These are phyloP conservation scores for Talaromyces islandicus DNA, from an alignment of 2,329 filamentous ascomycete genomes.

Conservation along the genomic window DNA sequence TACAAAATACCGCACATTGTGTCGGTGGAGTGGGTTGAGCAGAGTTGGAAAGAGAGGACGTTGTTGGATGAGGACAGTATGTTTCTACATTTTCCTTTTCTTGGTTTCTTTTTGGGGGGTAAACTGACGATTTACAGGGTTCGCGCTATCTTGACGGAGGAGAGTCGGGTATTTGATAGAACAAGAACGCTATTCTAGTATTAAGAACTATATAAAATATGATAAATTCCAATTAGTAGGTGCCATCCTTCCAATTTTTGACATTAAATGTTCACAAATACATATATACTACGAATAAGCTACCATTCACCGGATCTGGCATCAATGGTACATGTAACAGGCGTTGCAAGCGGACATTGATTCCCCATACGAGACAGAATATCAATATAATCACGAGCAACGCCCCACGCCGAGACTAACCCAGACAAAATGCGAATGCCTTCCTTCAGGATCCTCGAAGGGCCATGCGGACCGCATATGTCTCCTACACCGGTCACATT, in stretches of 20 bases:
- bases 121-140: background rate
- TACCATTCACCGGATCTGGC: background rate
- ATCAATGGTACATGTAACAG: background rate
- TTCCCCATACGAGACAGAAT: constrained; percentile 19
- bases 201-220: background rate
- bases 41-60: constrained; percentile 74
- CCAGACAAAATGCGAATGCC: constrained; percentile 33
- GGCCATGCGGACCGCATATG: constrained; percentile 35
- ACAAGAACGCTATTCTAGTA: background rate
- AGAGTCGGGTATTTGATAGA: background rate
- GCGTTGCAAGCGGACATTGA: background rate
- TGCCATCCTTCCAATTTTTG: background rate
- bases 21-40: constrained; percentile 64
- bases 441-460: constrained; percentile 31
- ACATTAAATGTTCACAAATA: background rate
- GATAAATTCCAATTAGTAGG: background rate
- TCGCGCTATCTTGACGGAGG: background rate
- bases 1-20: constrained; percentile 63
- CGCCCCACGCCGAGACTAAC: constrained; percentile 27
- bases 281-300: background rate
- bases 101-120: background rate
- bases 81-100: background rate
- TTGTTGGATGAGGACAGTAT: constrained; percentile 68
- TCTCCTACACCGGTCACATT: constrained; percentile 50
- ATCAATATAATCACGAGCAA: constrained; percentile 26